These are phyloP conservation scores for Sequoiadendron giganteum DNA, from an alignment of 75 land plant genomes.

Conservation along the genomic window DNA sequence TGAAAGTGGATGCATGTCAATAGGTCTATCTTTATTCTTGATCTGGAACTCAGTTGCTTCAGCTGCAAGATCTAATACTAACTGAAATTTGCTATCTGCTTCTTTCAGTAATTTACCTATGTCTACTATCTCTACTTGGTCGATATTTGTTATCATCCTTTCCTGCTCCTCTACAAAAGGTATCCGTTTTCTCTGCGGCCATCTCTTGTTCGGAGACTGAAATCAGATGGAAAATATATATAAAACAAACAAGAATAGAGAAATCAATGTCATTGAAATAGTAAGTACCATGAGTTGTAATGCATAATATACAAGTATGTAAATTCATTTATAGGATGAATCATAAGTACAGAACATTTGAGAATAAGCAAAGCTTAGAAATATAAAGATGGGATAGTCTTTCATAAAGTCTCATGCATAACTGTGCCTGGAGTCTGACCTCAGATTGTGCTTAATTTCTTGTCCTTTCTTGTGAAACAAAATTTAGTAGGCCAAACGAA, in stretches of 20 bases:
- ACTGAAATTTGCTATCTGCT: slow-evolving; percentile 6
- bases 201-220: not conserved
- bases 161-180: slow-evolving; percentile 6
- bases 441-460: not conserved
- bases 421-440: not conserved
- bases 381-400: not conserved
- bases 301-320: not conserved
- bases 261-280: not conserved
- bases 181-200: not conserved
- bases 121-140: not conserved
- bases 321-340: not conserved
- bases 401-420: not conserved
- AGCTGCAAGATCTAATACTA: slow-evolving; percentile 3
- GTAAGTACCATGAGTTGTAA: no score
- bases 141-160: not conserved
- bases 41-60: slow-evolving; percentile 4
- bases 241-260: not conserved
- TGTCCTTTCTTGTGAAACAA: not conserved
- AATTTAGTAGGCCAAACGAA: not conserved
- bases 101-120: not conserved
- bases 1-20: not conserved
- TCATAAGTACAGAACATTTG: not conserved
- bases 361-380: not conserved
- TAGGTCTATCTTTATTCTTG: not conserved
- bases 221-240: not conserved